Evolutionary conservation across 495 filamentous ascomycete genomes (phyloP).

Genomic region (Aspergillus taichungensis): DNA sequence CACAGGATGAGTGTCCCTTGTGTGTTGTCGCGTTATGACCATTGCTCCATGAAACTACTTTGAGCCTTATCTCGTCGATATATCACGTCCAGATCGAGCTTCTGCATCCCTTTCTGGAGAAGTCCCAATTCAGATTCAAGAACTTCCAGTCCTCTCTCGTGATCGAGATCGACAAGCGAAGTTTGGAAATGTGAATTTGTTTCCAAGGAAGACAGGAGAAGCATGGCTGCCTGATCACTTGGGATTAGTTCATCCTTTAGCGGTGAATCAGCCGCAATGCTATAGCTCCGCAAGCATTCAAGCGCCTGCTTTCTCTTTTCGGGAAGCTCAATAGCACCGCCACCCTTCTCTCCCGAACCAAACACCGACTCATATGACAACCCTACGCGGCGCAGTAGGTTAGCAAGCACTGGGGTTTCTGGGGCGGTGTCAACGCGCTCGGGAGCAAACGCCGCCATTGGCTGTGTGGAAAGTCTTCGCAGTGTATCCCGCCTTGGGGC

Average conservation of each 20-base stretch:
- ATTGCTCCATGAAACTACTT: conserved; percentile 25
- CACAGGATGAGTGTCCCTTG: neutral
- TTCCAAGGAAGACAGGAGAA: conserved; percentile 26
- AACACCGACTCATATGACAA: conserved; percentile 25
- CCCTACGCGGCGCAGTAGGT: conserved; percentile 30
- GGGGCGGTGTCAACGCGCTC: conserved; percentile 5
- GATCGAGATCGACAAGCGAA: conserved; percentile 19
- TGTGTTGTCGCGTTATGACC: conserved; percentile 11
- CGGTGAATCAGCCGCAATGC: conserved; percentile 24
- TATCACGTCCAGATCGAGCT: conserved; percentile 27
- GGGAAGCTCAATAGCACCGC: conserved; percentile 13
- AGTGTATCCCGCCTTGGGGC: conserved; percentile 24
- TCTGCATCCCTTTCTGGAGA: conserved; percentile 28
- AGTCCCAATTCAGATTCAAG: conserved; percentile 22
- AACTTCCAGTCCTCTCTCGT: conserved; percentile 18
- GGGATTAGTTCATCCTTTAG: conserved; percentile 19
- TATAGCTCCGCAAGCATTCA: conserved; percentile 17
- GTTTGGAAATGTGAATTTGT: conserved; percentile 21
- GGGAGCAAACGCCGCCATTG: conserved; percentile 8
- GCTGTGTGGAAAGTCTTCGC: conserved; percentile 21
- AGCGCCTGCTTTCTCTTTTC: conserved; percentile 25
- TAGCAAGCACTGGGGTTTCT: conserved; percentile 24
- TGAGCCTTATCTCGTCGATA: conserved; percentile 25
- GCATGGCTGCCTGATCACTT: conserved; percentile 23
- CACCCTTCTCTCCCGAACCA: conserved; percentile 14